Evolutionary conservation across 257 asterid species (phyloP).

Genomic region (Gardenia jasminoides): DNA sequence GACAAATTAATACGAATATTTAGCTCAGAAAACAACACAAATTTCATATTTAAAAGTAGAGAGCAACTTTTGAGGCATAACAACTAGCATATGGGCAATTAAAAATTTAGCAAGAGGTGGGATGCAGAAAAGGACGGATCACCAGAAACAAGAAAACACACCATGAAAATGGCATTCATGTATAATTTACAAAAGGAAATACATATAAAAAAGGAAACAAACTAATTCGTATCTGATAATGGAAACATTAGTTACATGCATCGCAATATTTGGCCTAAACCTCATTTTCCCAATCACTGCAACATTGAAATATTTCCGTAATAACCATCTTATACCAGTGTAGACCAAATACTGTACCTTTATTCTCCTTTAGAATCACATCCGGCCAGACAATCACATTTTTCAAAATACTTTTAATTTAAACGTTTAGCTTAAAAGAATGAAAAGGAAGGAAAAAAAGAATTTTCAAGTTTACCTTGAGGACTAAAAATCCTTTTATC

Average conservation of each 20-base stretch:
- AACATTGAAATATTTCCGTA: background rate
- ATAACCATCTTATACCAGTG: background rate
- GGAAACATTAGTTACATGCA: conserved; percentile 3
- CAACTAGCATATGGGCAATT: conserved; percentile 26
- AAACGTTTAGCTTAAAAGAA: background rate
- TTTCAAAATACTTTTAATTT: background rate
- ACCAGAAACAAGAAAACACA: conserved; percentile 39
- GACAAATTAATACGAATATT: conserved; percentile 3
- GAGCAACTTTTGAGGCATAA: conserved; percentile 28
- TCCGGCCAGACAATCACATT: background rate
- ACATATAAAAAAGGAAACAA: conserved; percentile 15
- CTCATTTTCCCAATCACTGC: conserved; percentile 1
- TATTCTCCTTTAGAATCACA: background rate
- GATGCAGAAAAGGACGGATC: conserved; percentile 50
- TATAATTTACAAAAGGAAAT: conserved; percentile 26
- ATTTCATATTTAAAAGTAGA: conserved; percentile 23
- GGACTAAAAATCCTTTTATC: background rate
- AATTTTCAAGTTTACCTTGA: background rate
- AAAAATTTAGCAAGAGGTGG: conserved; percentile 28
- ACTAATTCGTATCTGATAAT: background rate
- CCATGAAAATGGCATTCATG: conserved; percentile 43
- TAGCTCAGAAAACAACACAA: conserved; percentile 17
- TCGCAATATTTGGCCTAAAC: background rate
- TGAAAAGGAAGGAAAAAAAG: background rate
- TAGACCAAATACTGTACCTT: background rate